Base-by-base conservation (phyloP, 2,329 filamentous ascomycete species). In the Ophiostoma pallidulum region DNA sequence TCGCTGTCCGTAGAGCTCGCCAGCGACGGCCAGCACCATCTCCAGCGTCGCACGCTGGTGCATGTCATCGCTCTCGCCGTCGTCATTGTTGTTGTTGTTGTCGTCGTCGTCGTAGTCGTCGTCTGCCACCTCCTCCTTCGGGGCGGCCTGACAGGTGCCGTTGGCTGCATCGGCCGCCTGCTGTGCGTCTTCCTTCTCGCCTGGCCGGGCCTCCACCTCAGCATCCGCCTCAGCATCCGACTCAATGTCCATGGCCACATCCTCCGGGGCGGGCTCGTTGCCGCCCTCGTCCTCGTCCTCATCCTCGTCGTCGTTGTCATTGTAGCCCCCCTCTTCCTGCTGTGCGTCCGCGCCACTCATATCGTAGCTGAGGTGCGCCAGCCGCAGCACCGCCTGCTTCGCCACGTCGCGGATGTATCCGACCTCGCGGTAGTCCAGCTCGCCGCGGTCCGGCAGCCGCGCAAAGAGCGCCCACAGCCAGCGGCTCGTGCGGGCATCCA, bases 391-490 rank as follows among this genome's bases (percentile, higher is more conserved):
- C 0, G 88, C 88, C 54, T 81, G 76, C 64, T 88, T 87, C 0
- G 85, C 89, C 29, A 97, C 63, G 49, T 92, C 86, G 43, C 91
- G 74, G 24, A 96, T 69, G 58, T 80, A 78, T 5, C 80, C 82
- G 28, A 94, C 77, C 58, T 92, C 84, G 37, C 80, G 76, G 53
- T 86, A 84, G 51, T 79, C 78, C 61, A 96, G 68, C 62, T 86
- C 80, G 2, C 88, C 88, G 9, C 78, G 68, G 31, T 86, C 84
- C 1, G 85, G 82, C 50, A 91, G 73, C 49, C 80, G 76, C 3
- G 85, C 87, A 38, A 96, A 69, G 49, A 95, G 64, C 0, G 84
- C 81, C 90, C 89, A 96, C 4, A 86, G 70, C 91, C 91, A 97
- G 14, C 80, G 74, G 51, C 87, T 89, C 4, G 86, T 80, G 41